A percentile compares a stretch with the other conserved stretches of the same genome.
Conservation (phyloP, 805 yeast species). For the Cyberlindnera meyerae region DNA sequence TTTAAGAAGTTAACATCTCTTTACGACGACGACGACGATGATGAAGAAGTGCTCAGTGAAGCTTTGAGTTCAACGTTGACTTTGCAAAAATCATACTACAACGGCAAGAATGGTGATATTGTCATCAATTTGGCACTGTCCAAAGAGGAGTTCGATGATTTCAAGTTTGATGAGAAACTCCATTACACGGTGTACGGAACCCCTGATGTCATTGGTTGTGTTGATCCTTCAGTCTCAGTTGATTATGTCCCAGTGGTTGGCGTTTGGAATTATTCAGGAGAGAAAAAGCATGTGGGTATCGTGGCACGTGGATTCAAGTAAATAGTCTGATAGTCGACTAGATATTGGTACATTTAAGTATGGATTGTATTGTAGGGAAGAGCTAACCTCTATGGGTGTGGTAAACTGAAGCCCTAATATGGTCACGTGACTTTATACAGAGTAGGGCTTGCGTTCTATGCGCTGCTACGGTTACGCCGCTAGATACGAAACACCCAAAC, state of each 20-base stretch:
- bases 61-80: conserved; percentile 1
- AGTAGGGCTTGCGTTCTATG: neutral
- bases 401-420: conserved; percentile 3
- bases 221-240: conserved; percentile 6
- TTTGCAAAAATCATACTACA: conserved; percentile 5
- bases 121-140: conserved; percentile 21
- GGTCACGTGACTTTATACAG: neutral
- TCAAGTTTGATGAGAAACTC: conserved; percentile 5
- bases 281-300: conserved; percentile 20
- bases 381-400: too few species aligned
- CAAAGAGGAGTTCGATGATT: conserved; percentile 9
- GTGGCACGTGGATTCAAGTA: conserved; percentile 24
- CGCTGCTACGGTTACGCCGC: too few species aligned
- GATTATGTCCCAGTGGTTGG: conserved; percentile 28
- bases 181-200: conserved; percentile 24
- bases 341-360: too few species aligned
- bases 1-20: conserved; percentile 33
- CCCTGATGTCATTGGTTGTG: conserved; percentile 10
- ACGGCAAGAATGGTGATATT: conserved; percentile 15
- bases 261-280: conserved; percentile 27
- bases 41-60: conserved; percentile 13
- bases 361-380: too few species aligned
- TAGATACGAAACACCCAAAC: conserved; percentile 3
- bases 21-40: conserved; percentile 41
- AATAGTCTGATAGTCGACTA: too few species aligned